phyloP scores from a whole-genome alignment of 306 rosid genomes.

The Ceratonia siliqua region DNA sequence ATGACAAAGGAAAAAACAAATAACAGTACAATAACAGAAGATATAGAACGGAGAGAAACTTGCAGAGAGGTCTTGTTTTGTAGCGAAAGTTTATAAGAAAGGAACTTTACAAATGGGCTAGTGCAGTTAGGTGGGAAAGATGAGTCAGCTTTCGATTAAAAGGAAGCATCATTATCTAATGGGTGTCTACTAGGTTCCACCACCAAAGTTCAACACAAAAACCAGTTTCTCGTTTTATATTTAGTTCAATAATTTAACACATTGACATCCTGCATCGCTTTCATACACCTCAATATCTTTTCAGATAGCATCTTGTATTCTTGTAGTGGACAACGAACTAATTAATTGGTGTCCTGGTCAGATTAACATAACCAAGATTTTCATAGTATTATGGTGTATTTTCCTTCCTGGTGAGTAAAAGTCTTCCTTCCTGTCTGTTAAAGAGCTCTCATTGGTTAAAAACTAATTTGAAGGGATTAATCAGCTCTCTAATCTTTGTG shows the following conservation, averaged over 20 bases:
- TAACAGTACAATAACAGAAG: neutral
- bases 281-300: neutral
- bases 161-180: constrained; percentile 10
- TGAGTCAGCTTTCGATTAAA: constrained; percentile 20
- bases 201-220: neutral
- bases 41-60: neutral
- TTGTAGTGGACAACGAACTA: neutral
- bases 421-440: too few species aligned
- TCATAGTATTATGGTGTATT: too few species aligned
- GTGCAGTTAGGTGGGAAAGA: constrained; percentile 20
- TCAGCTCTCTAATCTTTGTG: too few species aligned
- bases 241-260: neutral
- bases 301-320: too few species aligned
- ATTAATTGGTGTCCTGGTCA: too few species aligned
- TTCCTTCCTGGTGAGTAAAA: too few species aligned
- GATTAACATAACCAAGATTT: too few species aligned
- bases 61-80: neutral
- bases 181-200: constrained; percentile 32
- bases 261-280: neutral
- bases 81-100: neutral
- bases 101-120: neutral
- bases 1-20: neutral
- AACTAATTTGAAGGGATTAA: too few species aligned
- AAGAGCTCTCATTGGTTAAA: too few species aligned
- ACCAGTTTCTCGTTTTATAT: neutral